Evolutionary conservation across 2,329 filamentous ascomycete genomes (phyloP).

Genomic region (Paraphaeosphaeria minitans): DNA sequence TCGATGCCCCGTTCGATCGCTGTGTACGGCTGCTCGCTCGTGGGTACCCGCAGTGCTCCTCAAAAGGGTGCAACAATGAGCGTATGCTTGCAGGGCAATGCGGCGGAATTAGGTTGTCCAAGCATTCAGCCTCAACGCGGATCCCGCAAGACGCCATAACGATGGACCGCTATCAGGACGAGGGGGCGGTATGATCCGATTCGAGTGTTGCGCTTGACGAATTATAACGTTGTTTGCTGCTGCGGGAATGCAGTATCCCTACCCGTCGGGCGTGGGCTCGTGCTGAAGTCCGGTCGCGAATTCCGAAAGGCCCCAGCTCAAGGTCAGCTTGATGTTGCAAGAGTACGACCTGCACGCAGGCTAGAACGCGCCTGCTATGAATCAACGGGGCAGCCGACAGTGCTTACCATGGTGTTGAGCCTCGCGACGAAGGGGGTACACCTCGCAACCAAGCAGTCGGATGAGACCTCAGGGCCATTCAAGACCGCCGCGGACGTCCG

Average conservation of each 20-base stretch:
- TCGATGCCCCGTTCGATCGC: too few relatives aligned
- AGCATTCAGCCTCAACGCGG: not conserved
- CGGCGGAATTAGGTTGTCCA: not conserved
- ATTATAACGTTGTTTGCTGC: not conserved
- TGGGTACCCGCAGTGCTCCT: too few relatives aligned
- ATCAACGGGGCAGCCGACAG: not conserved
- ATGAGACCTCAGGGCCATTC: not conserved
- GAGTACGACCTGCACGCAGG: not conserved
- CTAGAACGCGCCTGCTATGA: not conserved
- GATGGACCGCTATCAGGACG: not conserved
- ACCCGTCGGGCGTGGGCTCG: not conserved
- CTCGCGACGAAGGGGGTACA: not conserved
- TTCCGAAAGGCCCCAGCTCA: not conserved
- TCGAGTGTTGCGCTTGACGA: not conserved
- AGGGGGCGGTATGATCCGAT: not conserved
- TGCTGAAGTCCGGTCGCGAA: not conserved
- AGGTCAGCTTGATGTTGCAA: not conserved
- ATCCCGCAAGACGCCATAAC: not conserved
- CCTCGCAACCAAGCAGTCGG: not conserved
- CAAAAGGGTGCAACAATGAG: too few relatives aligned
- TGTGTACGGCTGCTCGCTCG: too few relatives aligned
- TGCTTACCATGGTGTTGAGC: conserved; percentile 5
- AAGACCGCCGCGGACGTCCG: not conserved
- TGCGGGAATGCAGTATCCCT: not conserved
- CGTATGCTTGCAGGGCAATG: not conserved